Base-by-base conservation (phyloP, 1,284 basidiomycete genomes). In the Puccinia novopanici region DNA sequence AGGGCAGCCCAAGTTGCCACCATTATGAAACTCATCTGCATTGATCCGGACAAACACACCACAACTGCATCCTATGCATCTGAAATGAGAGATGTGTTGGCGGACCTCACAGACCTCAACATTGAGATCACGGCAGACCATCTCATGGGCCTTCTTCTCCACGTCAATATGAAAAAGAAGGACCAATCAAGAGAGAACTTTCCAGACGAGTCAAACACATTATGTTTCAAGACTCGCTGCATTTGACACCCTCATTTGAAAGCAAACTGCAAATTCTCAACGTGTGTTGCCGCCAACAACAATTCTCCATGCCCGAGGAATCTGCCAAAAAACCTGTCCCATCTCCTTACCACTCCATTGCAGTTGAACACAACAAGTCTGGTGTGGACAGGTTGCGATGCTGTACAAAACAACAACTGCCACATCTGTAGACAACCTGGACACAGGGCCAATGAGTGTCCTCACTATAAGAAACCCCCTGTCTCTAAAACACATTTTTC, bases 391-490 rank as follows among this genome's bases (percentile, higher is more conserved):
- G n/a, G 6, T 4, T 27, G 4, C 13, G 37, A 61, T 15, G 42
- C 42, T 1, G 63, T 27, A 3, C 19, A 48, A 0, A 67, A 27
- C 12, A 15, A 3, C 5, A 48, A 24, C 37, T 72, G 70, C 37
- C 70, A 72, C 50, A 54, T 54, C 19, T 72, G 70, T 12, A 55
- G 30, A 37, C 50, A 72, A 54, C 15, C 34, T 3, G 70, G 70
- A 3, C 70, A 72, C 22, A 54, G 70, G 70, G 3, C 70, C 3
- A 3, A 4, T n/a, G 48, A 72, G 5, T 72, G 70, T 34, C 70
- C 70, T 5, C 13, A 19, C 15, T 22, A 17, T 19, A 45, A 67
- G 42, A 67, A 67, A 15, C 40, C 63, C 19, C 22, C 12, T 19
- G 10, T 17, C 57, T 12, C 2, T 9, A 17, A 13, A 3, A 42